Evolutionary conservation across 768 basidiomycete species (phyloP).

Genomic region (Leucocoprinus leucothites): DNA sequence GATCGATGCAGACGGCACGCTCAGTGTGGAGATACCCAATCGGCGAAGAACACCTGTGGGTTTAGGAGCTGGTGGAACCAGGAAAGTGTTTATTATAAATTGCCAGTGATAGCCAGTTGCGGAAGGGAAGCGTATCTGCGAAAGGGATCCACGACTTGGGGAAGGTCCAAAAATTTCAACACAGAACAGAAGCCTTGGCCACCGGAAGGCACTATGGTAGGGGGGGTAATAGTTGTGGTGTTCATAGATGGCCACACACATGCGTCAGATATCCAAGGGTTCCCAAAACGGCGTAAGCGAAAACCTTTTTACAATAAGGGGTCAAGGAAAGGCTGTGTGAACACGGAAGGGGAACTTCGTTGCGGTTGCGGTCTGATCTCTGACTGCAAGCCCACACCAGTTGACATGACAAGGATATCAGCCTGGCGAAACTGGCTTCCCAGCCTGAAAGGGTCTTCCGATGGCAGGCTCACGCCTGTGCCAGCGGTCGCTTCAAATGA

Average conservation of each 20-base stretch:
- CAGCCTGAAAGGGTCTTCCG: background rate
- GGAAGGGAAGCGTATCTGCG: constrained; percentile 11
- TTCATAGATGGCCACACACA: constrained; percentile 7
- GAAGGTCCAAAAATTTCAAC: background rate
- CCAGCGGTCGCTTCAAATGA: constrained; percentile 3
- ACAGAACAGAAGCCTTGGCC: constrained; percentile 11
- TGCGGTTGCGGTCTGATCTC: constrained; percentile 8
- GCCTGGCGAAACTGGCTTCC: background rate
- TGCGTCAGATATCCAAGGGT: constrained; percentile 1
- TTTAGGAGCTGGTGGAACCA: constrained; percentile 4
- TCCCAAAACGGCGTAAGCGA: constrained; percentile 9
- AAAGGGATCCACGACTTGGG: constrained; percentile 5
- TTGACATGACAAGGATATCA: constrained; percentile 14
- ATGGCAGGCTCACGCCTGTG: background rate
- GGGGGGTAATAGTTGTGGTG: constrained; percentile 8
- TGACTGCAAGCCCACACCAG: background rate
- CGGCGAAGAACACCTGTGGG: constrained; percentile 12
- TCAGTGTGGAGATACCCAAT: constrained; percentile 2
- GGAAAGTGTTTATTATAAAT: constrained; percentile 8
- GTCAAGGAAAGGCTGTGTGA: constrained; percentile 2
- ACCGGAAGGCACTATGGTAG: constrained; percentile 9
- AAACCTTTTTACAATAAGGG: constrained; percentile 1
- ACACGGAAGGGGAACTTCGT: constrained; percentile 5
- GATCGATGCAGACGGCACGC: constrained; percentile 6
- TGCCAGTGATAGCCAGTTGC: constrained; percentile 8